Conservation (phyloP, 257 asterid genomes). For the Solanum tarapatanum region DNA sequence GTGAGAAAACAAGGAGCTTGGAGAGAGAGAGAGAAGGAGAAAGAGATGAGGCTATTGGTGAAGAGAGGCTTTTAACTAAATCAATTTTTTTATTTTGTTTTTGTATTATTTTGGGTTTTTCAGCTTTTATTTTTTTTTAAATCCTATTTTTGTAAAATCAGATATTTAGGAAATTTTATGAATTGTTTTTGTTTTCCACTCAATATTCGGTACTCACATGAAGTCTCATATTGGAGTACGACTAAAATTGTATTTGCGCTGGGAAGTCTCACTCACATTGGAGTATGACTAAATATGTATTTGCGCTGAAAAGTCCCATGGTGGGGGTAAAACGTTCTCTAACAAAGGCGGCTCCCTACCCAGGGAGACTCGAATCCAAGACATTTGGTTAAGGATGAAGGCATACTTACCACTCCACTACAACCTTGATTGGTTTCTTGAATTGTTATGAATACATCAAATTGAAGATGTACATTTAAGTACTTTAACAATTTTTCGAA, state of each 20-base stretch:
- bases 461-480: background rate
- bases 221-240: no score
- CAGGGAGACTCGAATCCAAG: accelerated
- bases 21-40: background rate
- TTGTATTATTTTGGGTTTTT: background rate
- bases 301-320: accelerated
- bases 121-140: background rate
- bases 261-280: no score
- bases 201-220: no score
- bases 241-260: no score
- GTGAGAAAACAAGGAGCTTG: background rate
- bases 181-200: background rate
- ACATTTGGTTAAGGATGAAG: no score
- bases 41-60: background rate
- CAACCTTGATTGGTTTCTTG: background rate
- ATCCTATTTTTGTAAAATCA: background rate
- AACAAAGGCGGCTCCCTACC: background rate
- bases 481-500: no score
- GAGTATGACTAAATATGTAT: no score
- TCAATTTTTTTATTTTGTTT: background rate
- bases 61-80: background rate
- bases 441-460: no score
- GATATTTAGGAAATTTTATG: background rate
- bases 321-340: accelerated
- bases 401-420: no score